Conservation (phyloP, 345 rosid species). For the Nasturtium officinale region DNA sequence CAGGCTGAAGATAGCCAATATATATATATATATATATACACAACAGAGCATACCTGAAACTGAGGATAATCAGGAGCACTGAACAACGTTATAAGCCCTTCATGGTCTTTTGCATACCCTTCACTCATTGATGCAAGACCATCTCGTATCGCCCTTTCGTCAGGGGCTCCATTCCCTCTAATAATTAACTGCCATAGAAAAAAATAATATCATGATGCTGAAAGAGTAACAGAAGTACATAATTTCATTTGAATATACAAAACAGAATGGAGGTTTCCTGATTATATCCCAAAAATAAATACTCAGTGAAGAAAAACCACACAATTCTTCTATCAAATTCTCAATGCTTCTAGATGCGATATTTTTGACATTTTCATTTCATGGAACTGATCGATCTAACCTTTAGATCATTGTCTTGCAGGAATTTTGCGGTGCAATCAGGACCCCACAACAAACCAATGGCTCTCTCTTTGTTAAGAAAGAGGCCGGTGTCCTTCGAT, state of each 20-base stretch:
- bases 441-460: slow-evolving; percentile 50
- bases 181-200: slow-evolving; percentile 43
- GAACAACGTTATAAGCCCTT: slow-evolving; percentile 46
- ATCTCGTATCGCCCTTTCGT: slow-evolving; percentile 35
- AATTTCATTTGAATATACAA: neutral
- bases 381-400: slow-evolving; percentile 21
- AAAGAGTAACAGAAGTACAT: slow-evolving; percentile 14
- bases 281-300: neutral
- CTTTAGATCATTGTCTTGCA: slow-evolving; percentile 44
- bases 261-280: neutral
- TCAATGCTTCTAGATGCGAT: slow-evolving; percentile 3
- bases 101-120: slow-evolving; percentile 45
- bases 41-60: slow-evolving; percentile 40
- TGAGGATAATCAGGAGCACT: slow-evolving; percentile 49
- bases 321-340: slow-evolving; percentile 12
- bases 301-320: neutral
- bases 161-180: slow-evolving; percentile 42
- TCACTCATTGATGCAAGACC: slow-evolving; percentile 41
- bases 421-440: slow-evolving; percentile 46
- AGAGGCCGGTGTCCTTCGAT: slow-evolving; percentile 32
- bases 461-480: slow-evolving; percentile 43
- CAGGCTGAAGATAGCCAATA: neutral
- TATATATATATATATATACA: neutral
- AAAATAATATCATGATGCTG: slow-evolving; percentile 28
- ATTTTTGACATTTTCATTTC: neutral